phyloP scores from a whole-genome alignment of 2,329 filamentous ascomycete genomes.

The Cercospora sp. region DNA sequence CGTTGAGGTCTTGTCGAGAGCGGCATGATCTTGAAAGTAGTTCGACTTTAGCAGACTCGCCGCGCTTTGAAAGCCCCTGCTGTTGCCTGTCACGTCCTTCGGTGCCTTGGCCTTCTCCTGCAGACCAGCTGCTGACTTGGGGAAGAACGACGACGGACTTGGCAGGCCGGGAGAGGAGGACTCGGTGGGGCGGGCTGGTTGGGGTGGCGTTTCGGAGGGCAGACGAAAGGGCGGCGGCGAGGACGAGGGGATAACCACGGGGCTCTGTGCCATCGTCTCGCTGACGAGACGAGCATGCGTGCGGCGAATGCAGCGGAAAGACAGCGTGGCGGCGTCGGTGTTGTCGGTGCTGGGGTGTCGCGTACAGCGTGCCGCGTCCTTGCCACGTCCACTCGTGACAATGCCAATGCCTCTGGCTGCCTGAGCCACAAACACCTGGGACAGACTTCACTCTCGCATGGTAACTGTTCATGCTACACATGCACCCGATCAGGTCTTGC shows the following conservation, averaged over 20 bases:
- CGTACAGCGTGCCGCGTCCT: neutral
- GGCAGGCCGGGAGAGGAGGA: constrained; percentile 28
- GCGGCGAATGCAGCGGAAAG: neutral
- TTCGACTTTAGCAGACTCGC: constrained; percentile 15
- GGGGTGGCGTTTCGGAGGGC: constrained; percentile 26
- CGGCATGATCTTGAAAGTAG: constrained; percentile 4
- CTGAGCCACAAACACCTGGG: neutral
- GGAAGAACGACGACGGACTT: constrained; percentile 23
- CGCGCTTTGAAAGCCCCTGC: constrained; percentile 23
- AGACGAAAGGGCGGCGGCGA: constrained; percentile 23
- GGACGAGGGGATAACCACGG: constrained; percentile 31
- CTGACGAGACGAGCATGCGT: neutral
- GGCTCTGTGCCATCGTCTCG: constrained; percentile 18
- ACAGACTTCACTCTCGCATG: neutral
- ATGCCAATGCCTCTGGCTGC: neutral
- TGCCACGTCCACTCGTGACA: constrained; percentile 2
- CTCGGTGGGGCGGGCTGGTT: constrained; percentile 1
- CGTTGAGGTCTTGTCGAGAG: constrained; percentile 2
- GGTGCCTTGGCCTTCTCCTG: constrained; percentile 6
- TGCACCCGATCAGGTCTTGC: neutral
- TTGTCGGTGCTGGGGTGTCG: neutral
- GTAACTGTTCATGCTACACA: neutral
- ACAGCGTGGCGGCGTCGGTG: neutral
- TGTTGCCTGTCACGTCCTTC: constrained; percentile 6
- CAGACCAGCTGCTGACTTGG: constrained; percentile 3